Percentiles rank a stretch among this genome's conserved stretches.
Conservation (phyloP, 805 yeast species). For the Sugiyamaella lignohabitans region DNA sequence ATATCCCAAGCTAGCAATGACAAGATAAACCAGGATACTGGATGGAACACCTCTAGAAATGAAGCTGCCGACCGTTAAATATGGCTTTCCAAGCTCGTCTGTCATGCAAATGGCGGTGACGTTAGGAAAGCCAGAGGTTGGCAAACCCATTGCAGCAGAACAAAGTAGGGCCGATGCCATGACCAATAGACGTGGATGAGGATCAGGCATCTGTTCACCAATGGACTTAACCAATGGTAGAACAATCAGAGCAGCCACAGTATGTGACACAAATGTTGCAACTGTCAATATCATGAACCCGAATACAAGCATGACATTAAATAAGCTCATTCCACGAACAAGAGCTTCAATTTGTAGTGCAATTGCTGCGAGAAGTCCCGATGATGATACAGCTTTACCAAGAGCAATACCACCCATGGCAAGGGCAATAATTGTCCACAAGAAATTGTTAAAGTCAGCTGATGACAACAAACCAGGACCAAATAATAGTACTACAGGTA, state of each 20-base stretch:
- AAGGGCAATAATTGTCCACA: constrained; percentile 91
- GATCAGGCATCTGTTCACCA: constrained; percentile 53
- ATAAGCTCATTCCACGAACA: constrained; percentile 63
- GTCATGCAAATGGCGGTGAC: constrained; percentile 94
- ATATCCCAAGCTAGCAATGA: constrained; percentile 76
- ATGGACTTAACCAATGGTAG: constrained; percentile 86
- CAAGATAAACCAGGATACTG: constrained; percentile 64
- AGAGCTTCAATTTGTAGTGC: constrained; percentile 61
- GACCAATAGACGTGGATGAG: constrained; percentile 80
- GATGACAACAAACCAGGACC: constrained; percentile 83
- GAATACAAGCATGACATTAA: constrained; percentile 67
- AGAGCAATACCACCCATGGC: constrained; percentile 98
- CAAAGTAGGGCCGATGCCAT: constrained; percentile 61
- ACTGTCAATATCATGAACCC: constrained; percentile 74
- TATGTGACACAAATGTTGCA: constrained; percentile 95
- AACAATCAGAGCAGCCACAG: constrained; percentile 92
- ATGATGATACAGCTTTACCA: constrained; percentile 90
- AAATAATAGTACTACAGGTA: constrained; percentile 85
- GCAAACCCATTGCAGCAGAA: constrained; percentile 95
- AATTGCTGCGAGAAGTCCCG: constrained; percentile 75
- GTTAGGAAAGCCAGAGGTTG: constrained; percentile 96
- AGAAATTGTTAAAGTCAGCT: constrained; percentile 90
- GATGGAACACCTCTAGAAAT: constrained; percentile 89
- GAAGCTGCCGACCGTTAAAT: constrained; percentile 78
- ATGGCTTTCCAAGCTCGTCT: constrained; percentile 87